A percentile compares a stretch with the other conserved stretches of the same genome.
Conservation (phyloP, 2,329 filamentous ascomycete genomes). For the Claviceps citrina region DNA sequence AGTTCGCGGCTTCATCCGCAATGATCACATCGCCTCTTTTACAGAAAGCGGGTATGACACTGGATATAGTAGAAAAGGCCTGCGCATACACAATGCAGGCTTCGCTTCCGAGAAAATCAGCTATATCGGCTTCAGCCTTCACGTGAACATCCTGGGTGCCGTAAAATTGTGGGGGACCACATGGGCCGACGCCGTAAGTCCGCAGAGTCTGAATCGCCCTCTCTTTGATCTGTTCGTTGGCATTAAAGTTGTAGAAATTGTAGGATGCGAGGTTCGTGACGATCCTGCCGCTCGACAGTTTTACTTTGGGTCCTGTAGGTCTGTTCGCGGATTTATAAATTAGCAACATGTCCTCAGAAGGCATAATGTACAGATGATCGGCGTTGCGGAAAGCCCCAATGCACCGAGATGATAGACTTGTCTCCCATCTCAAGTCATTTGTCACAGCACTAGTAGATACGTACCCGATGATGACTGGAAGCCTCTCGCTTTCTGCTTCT, state of each 20-base stretch:
- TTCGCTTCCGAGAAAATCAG: constrained; percentile 72
- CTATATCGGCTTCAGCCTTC: constrained; percentile 89
- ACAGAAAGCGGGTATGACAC: constrained; percentile 89
- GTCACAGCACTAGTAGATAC: constrained; percentile 1
- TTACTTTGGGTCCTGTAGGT: constrained; percentile 78
- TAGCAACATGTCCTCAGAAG: neutral
- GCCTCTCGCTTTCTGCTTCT: constrained; percentile 65
- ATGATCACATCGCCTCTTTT: constrained; percentile 97
- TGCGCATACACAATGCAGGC: constrained; percentile 92
- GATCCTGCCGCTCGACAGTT: constrained; percentile 73
- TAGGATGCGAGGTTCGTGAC: constrained; percentile 88
- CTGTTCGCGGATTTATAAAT: constrained; percentile 28
- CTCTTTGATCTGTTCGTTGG: constrained; percentile 82
- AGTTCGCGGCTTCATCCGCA: constrained; percentile 85
- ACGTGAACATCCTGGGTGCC: constrained; percentile 97
- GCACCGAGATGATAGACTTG: too few relatives aligned
- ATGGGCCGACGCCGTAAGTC: constrained; percentile 91
- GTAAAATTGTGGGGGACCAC: constrained; percentile 94
- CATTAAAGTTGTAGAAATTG: constrained; percentile 96
- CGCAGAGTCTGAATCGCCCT: constrained; percentile 88
- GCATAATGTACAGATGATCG: neutral
- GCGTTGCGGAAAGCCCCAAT: neutral
- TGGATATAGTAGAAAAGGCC: constrained; percentile 91
- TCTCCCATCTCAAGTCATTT: too few relatives aligned
- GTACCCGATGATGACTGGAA: constrained; percentile 79